Percentiles rank a stretch among this genome's conserved stretches.
phyloP scores from a whole-genome alignment of 306 rosid genomes.

The Castanospermum australe region DNA sequence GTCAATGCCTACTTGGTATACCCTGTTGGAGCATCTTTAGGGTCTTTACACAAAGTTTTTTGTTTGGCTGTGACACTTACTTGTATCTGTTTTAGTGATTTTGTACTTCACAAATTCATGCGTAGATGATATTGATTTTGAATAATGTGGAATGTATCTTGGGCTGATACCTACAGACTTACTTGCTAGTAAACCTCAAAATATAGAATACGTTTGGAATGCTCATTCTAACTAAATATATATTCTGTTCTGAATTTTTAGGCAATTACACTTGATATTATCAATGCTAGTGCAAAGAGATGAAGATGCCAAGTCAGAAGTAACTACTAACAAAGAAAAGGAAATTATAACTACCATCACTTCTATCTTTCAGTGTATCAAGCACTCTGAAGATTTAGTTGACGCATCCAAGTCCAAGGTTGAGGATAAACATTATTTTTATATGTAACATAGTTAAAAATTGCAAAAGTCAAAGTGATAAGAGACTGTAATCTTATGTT shows the following conservation, averaged over 20 bases:
- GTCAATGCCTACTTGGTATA: neutral
- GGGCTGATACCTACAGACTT: constrained; percentile 4
- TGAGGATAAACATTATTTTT: constrained; percentile 12
- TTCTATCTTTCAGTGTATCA: constrained; percentile 79
- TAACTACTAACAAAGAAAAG: constrained; percentile 45
- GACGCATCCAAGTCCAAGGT: constrained; percentile 88
- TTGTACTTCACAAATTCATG: neutral
- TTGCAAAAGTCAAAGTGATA: constrained; percentile 7
- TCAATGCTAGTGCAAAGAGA: constrained; percentile 79
- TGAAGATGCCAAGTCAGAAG: constrained; percentile 76
- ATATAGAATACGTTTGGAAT: constrained; percentile 23
- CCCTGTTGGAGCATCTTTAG: neutral
- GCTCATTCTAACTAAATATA: constrained; percentile 11
- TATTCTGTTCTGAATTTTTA: constrained; percentile 41
- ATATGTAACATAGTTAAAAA: neutral
- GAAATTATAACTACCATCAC: constrained; percentile 56
- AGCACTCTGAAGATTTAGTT: constrained; percentile 69
- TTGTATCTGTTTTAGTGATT: neutral
- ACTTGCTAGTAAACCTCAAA: constrained; percentile 9
- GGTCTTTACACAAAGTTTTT: neutral
- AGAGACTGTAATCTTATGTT: constrained; percentile 30
- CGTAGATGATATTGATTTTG: no score
- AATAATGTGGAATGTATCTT: no score
- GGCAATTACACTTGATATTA: constrained; percentile 80
- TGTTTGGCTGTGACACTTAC: constrained; percentile 7